Evolutionary conservation across 1,284 basidiomycete species (phyloP).

Genomic region (Fistulinella staudtii): DNA sequence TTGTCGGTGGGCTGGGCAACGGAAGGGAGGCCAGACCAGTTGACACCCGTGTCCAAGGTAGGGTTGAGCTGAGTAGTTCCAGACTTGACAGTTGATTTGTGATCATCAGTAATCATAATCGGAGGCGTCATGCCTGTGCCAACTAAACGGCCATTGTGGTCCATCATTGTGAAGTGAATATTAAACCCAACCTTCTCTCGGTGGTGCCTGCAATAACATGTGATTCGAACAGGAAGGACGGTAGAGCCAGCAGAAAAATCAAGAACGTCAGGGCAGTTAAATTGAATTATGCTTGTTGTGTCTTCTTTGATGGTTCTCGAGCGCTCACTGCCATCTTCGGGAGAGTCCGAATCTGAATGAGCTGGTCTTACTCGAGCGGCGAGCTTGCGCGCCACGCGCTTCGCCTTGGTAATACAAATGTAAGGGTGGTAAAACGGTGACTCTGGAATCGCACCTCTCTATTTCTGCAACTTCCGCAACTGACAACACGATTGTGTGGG

Average conservation of each 20-base stretch:
- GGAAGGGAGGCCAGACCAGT: slow-evolving; percentile 41
- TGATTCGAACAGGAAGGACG: slow-evolving; percentile 90
- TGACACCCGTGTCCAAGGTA: slow-evolving; percentile 35
- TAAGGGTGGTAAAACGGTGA: slow-evolving; percentile 10
- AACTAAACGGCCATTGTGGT: slow-evolving; percentile 76
- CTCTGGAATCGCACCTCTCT: slow-evolving; percentile 60
- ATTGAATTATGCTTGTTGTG: slow-evolving; percentile 85
- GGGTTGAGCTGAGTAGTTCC: slow-evolving; percentile 19
- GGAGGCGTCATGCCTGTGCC: slow-evolving; percentile 84
- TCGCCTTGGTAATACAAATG: slow-evolving; percentile 49
- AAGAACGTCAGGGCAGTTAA: slow-evolving; percentile 92
- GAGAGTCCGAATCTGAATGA: slow-evolving; percentile 72
- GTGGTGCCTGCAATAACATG: slow-evolving; percentile 99
- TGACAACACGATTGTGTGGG: slow-evolving; percentile 73
- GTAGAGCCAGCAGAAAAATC: slow-evolving; percentile 88
- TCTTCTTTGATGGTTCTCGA: slow-evolving; percentile 56
- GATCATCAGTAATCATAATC: slow-evolving; percentile 99
- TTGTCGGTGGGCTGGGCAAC: slow-evolving; percentile 29
- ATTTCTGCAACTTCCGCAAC: slow-evolving; percentile 79
- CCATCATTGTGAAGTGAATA: slow-evolving; percentile 87
- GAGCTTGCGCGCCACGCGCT: slow-evolving; percentile 83
- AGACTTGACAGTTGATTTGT: slow-evolving; percentile 70
- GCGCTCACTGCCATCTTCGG: slow-evolving; percentile 47
- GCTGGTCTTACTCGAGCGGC: slow-evolving; percentile 74
- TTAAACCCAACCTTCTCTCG: slow-evolving; percentile 96